Base-by-base conservation (phyloP, 208 protist species). In the Vickermania spadyakhi region DNA sequence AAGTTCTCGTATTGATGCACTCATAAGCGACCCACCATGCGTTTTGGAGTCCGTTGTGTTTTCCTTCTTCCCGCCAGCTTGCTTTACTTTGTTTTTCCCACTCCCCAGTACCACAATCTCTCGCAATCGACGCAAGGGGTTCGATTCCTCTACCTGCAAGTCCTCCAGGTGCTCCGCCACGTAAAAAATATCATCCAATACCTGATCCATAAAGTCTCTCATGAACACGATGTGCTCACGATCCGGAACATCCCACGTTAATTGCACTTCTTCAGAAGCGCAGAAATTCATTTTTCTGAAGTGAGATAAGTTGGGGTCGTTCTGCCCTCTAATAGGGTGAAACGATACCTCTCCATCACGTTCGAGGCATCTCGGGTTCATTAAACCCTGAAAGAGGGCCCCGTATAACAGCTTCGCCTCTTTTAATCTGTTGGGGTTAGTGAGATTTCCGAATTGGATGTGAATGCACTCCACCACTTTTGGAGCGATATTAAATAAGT, bases 121-220 rank as follows among this genome's bases (percentile, higher is more conserved):
- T 5, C 52, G 52, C n/a, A 56, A 21, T 28, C n/a, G 5, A 21
- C 5, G 22, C n/a, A 21, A 21, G 7, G 36, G 36, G 36, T 45
- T 45, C 11, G 36, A 7, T 18, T 45, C 36, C 11, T 45, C 36
- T 18, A 45, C 36, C 18, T 45, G 7, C 36, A 45, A 18, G 18
- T 45, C 36, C 36, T 45, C 36, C 7, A 73, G 41, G 62, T 60
- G 41, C 27, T 59, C 52, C 23, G 61, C 49, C 3, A 57, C n/a
- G 25, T 69, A 62, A 14, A 70, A 22, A 13, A 72, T 62, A 55
- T 82, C 76, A 5, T 63, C 42, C 21, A 82, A 13, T 25, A 77
- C 58, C n/a, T 22, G 25, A 22, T 68, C 28, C 25, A 70, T 66
- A 3, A 75, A 31, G 21, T 77, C 51, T 13, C 60, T 2, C 1